phyloP scores from a whole-genome alignment of 1,284 basidiomycete genomes.

The Boletus smithii region DNA sequence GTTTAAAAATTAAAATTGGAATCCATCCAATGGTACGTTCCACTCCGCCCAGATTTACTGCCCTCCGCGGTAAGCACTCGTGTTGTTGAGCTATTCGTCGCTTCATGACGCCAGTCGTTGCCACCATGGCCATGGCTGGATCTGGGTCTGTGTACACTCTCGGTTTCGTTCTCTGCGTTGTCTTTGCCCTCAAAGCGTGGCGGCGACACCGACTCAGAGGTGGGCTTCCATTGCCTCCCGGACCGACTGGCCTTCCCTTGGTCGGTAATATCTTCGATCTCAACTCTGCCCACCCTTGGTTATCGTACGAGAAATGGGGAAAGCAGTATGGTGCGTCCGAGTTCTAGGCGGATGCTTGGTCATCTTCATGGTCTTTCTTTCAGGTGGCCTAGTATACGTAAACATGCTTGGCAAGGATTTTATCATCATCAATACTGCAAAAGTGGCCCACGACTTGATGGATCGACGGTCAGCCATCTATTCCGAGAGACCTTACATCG shows the following conservation, averaged over 20 bases:
- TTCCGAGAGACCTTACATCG: conserved; percentile 38
- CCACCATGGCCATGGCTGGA: conserved; percentile 1
- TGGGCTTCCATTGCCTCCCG: conserved; percentile 29
- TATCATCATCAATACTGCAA: conserved; percentile 39
- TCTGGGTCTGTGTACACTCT: conserved; percentile 5
- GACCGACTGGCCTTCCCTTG: conserved; percentile 29
- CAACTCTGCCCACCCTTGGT: conserved; percentile 23
- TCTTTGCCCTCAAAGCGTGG: conserved; percentile 15
- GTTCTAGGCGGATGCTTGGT: neutral
- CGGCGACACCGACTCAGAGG: conserved; percentile 8
- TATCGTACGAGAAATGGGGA: conserved; percentile 32
- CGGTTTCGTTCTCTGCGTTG: conserved; percentile 10
- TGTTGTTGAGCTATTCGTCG: too few relatives aligned
- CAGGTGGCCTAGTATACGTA: conserved; percentile 37
- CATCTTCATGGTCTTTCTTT: neutral
- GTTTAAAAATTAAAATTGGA: too few relatives aligned
- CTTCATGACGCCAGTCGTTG: too few relatives aligned
- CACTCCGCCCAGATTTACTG: too few relatives aligned
- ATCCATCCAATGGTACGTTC: neutral
- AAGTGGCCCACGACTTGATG: conserved; percentile 39
- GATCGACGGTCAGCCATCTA: conserved; percentile 42
- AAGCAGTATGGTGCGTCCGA: conserved; percentile 27
- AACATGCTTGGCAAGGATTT: conserved; percentile 37
- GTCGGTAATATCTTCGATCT: conserved; percentile 26
- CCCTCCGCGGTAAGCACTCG: too few relatives aligned